phyloP scores from a whole-genome alignment of 495 filamentous ascomycete species.

The Ramalina peruviana region DNA sequence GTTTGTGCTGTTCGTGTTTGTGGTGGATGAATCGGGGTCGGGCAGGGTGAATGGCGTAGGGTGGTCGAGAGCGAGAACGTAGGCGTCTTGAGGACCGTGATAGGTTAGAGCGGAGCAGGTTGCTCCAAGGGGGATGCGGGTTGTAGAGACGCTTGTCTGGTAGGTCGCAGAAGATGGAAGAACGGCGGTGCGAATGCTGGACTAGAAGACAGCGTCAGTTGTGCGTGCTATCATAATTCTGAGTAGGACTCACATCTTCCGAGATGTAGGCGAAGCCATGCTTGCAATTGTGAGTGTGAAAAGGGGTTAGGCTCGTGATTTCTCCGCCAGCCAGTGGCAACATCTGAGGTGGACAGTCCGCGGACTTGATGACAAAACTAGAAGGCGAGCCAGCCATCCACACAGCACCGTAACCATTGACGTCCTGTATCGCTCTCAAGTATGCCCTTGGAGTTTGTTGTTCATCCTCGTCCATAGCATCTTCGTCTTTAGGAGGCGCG shows the following conservation, averaged over 20 bases:
- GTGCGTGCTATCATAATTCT: slow-evolving; percentile 6
- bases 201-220: slow-evolving; percentile 17
- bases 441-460: slow-evolving; percentile 30
- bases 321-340: slow-evolving; percentile 50
- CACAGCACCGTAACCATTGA: slow-evolving; percentile 63
- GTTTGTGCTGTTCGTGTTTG: too few relatives aligned
- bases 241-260: slow-evolving; percentile 25
- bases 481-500: slow-evolving; percentile 33
- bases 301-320: slow-evolving; percentile 51
- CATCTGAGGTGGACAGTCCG: slow-evolving; percentile 59
- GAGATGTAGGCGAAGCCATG: slow-evolving; percentile 74
- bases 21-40: slow-evolving; percentile 63
- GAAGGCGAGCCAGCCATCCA: slow-evolving; percentile 69
- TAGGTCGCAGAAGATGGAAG: slow-evolving; percentile 50
- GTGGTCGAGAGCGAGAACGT: slow-evolving; percentile 58
- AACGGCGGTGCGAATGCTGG: slow-evolving; percentile 51
- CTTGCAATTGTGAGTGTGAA: slow-evolving; percentile 61
- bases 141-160: slow-evolving; percentile 55
- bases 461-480: slow-evolving; percentile 24
- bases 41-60: slow-evolving; percentile 61
- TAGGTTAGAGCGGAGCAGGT: slow-evolving; percentile 64
- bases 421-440: slow-evolving; percentile 47
- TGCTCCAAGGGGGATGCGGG: slow-evolving; percentile 51
- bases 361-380: slow-evolving; percentile 64
- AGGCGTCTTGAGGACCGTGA: slow-evolving; percentile 57